These are phyloP conservation scores for Talaromyces sp. DNA, from an alignment of 2,329 filamentous ascomycete genomes.

Conservation along the genomic window DNA sequence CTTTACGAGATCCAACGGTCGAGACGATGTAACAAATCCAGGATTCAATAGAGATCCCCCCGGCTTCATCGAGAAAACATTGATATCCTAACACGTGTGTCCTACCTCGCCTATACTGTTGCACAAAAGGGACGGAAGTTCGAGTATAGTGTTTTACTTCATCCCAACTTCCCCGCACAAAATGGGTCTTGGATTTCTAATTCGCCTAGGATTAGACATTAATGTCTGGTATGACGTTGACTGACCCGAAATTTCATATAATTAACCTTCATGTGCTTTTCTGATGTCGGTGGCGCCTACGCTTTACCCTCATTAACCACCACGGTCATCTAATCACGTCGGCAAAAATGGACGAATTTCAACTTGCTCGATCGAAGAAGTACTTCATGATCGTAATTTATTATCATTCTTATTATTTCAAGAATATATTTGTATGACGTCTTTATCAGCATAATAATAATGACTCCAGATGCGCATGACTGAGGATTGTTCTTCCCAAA, in stretches of 20 bases:
- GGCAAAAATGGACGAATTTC: background rate
- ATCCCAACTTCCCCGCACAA: background rate
- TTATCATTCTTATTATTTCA: background rate
- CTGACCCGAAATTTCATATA: background rate
- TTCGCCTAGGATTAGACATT: background rate
- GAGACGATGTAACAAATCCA: background rate
- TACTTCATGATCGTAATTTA: background rate
- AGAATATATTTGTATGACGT: background rate
- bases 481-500: conserved; percentile 8
- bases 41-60: background rate
- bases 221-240: background rate
- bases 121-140: background rate
- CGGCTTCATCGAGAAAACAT: background rate
- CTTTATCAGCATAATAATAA: background rate
- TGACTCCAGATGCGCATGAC: background rate
- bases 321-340: background rate
- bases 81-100: background rate
- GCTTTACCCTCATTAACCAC: background rate
- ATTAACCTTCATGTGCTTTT: background rate
- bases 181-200: background rate
- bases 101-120: background rate
- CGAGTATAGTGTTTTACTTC: background rate
- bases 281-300: background rate
- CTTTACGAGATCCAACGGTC: background rate
- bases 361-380: background rate